Conservation (phyloP, 176 grass and related monocot genomes). For the Musa acuminata region DNA sequence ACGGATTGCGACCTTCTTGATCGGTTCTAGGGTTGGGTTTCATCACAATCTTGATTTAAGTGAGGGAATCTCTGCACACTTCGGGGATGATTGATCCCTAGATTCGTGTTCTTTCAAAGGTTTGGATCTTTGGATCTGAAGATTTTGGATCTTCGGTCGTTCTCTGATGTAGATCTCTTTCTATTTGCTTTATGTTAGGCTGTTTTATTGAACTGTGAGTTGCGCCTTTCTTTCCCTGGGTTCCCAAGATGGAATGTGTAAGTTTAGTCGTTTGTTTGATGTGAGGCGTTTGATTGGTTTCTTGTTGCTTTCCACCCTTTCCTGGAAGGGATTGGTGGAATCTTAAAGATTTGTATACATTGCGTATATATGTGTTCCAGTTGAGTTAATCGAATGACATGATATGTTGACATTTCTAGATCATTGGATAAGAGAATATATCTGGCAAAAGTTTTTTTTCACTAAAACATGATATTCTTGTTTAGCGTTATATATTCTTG, state of each 20-base stretch:
- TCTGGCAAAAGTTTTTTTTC: neutral
- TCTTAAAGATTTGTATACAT: neutral
- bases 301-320: neutral
- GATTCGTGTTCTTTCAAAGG: neutral
- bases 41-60: neutral
- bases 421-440: neutral
- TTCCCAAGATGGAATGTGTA: neutral
- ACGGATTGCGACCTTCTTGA: neutral
- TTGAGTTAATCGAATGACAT: neutral
- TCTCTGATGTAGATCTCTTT: neutral
- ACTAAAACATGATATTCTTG: neutral
- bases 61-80: neutral
- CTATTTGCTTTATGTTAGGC: neutral
- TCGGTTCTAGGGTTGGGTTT: neutral
- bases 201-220: neutral
- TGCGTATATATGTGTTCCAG: neutral
- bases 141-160: neutral
- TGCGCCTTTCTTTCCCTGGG: neutral
- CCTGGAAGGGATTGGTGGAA: neutral
- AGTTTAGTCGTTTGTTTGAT: neutral
- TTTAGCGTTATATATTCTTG: neutral
- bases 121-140: neutral
- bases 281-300: neutral
- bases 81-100: neutral
- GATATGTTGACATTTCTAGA: neutral